Conservation (phyloP, 1,139 yeast species). For the Taphrina flavorubra region DNA sequence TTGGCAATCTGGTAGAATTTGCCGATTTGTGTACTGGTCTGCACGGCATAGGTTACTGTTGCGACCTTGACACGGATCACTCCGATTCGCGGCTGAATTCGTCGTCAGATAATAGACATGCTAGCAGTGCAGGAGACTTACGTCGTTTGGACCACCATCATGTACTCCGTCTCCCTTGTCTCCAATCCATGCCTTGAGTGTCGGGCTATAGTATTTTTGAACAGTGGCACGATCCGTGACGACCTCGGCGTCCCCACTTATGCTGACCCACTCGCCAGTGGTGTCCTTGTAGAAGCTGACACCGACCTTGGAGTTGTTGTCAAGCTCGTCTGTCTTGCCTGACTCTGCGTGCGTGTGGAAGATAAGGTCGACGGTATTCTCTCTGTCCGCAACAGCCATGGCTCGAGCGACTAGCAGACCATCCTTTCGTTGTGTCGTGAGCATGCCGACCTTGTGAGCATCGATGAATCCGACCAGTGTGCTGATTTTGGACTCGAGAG, state of each 20-base stretch:
- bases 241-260: slow-evolving; percentile 68
- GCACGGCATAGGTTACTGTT: slow-evolving; percentile 44
- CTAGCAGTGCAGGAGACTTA: neutral
- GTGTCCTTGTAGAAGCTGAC: slow-evolving; percentile 74
- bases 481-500: slow-evolving; percentile 27
- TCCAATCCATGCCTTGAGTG: slow-evolving; percentile 87
- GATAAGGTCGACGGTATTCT: slow-evolving; percentile 45
- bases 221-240: slow-evolving; percentile 43
- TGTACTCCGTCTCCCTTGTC: slow-evolving; percentile 47
- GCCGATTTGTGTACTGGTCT: slow-evolving; percentile 29
- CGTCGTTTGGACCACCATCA: slow-evolving; percentile 38
- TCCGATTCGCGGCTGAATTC: slow-evolving; percentile 50
- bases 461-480: slow-evolving; percentile 31
- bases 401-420: slow-evolving; percentile 39
- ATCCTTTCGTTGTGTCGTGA: slow-evolving; percentile 39
- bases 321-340: slow-evolving; percentile 45
- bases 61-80: slow-evolving; percentile 44
- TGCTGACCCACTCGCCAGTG: slow-evolving; percentile 87
- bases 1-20: slow-evolving; percentile 36
- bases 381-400: slow-evolving; percentile 53
- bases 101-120: neutral
- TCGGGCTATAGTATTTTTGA: slow-evolving; percentile 58
- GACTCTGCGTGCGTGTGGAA: slow-evolving; percentile 45
- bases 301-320: slow-evolving; percentile 80
- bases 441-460: slow-evolving; percentile 42